Evolutionary conservation across 495 filamentous ascomycete species (phyloP).

Genomic region (Penicillium longicatenatum): DNA sequence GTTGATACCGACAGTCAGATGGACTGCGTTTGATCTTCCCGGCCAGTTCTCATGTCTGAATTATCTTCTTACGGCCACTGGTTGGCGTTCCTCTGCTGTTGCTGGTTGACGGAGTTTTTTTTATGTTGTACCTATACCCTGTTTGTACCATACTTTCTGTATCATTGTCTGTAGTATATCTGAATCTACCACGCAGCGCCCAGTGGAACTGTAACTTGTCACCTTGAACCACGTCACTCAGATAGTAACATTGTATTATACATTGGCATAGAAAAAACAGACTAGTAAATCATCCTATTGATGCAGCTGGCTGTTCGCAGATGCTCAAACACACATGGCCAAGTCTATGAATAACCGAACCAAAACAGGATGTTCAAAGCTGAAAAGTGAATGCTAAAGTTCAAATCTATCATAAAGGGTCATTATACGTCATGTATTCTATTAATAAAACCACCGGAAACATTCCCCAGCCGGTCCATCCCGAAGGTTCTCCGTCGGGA

Average conservation of each 20-base stretch:
- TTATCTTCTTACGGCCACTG: not conserved
- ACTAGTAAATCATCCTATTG: not conserved
- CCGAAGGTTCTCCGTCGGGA: conserved; percentile 66
- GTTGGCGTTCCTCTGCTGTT: not conserved
- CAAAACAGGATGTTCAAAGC: not conserved
- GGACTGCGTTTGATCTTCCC: conserved; percentile 25
- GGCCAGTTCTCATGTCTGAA: not conserved
- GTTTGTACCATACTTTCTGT: conserved; percentile 8
- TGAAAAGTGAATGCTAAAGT: not conserved
- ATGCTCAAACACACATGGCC: no score
- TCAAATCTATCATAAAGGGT: not conserved
- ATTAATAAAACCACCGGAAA: conserved; percentile 67
- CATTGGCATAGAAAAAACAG: not conserved
- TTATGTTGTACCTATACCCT: conserved; percentile 21
- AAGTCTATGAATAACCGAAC: not conserved
- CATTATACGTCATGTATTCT: not conserved
- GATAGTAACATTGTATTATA: not conserved
- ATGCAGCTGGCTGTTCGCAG: not conserved
- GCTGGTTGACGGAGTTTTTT: not conserved
- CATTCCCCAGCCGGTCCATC: conserved; percentile 66
- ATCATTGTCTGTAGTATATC: conserved; percentile 4
- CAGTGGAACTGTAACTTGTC: not conserved
- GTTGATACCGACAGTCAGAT: conserved; percentile 43
- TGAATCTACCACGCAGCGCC: conserved; percentile 4
- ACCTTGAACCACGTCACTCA: not conserved